Evolutionary conservation across 805 yeast species (phyloP).

Genomic region (Schizosaccharomyces cryophilus): DNA sequence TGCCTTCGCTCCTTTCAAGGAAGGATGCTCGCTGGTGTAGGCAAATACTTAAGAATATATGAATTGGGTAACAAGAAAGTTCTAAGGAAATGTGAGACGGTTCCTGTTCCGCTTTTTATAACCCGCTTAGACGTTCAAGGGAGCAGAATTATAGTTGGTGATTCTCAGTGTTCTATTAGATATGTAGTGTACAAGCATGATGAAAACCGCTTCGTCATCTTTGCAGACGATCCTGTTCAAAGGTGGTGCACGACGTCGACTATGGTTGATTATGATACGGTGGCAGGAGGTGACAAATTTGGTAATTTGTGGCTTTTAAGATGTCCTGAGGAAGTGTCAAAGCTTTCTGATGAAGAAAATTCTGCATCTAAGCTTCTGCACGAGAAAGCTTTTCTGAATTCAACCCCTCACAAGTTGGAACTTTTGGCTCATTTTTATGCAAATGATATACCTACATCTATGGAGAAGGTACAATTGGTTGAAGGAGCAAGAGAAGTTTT

Average conservation of each 20-base stretch:
- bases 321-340: conserved; percentile 26
- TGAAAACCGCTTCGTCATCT: conserved; percentile 24
- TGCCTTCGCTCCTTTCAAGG: conserved; percentile 34
- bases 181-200: conserved; percentile 27
- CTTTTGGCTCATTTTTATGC: conserved; percentile 33
- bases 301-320: conserved; percentile 57
- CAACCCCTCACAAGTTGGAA: conserved; percentile 29
- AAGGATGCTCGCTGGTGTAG: conserved; percentile 33
- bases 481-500: conserved; percentile 43
- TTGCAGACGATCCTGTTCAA: conserved; percentile 45
- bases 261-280: conserved; percentile 49
- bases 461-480: conserved; percentile 29
- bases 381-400: conserved; percentile 20
- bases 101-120: conserved; percentile 25
- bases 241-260: conserved; percentile 39
- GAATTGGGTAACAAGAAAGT: conserved; percentile 63
- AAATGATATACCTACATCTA: conserved; percentile 45
- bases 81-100: conserved; percentile 32
- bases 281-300: conserved; percentile 65
- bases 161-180: conserved; percentile 39
- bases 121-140: conserved; percentile 32
- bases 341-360: conserved; percentile 26
- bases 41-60: conserved; percentile 29
- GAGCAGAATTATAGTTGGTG: conserved; percentile 42
- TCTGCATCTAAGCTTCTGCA: conserved; percentile 19